Evolutionary conservation across 495 filamentous ascomycete genomes (phyloP).

Genomic region (Tirmania nivea): DNA sequence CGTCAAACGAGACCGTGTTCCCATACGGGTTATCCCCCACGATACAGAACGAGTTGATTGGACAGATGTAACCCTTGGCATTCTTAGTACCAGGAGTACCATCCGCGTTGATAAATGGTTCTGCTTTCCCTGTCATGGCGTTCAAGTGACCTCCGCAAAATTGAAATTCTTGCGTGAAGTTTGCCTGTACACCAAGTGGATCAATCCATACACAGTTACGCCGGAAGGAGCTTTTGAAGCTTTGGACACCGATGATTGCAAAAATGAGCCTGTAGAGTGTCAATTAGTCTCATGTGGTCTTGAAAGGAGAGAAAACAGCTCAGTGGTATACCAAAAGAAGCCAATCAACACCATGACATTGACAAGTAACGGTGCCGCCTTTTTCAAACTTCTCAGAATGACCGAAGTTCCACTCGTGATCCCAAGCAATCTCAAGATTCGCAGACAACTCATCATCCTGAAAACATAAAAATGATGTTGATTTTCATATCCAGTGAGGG

Average conservation of each 20-base stretch:
- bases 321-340: constrained; percentile 55
- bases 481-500: constrained; percentile 42
- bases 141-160: constrained; percentile 75
- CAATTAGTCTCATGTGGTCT: no score
- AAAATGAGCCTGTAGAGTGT: constrained; percentile 40
- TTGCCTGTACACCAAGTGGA: constrained; percentile 15
- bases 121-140: constrained; percentile 29
- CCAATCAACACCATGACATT: constrained; percentile 89
- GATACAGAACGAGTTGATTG: constrained; percentile 57
- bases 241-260: constrained; percentile 88
- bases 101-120: constrained; percentile 42
- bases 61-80: constrained; percentile 84
- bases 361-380: constrained; percentile 79
- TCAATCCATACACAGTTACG: constrained; percentile 72
- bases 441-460: constrained; percentile 83
- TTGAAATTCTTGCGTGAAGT: constrained; percentile 36
- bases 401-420: constrained; percentile 84
- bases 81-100: constrained; percentile 24
- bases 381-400: constrained; percentile 85
- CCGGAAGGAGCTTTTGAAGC: constrained; percentile 84
- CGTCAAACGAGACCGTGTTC: constrained; percentile 81
- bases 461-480: constrained; percentile 64
- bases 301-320: no score
- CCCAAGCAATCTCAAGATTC: constrained; percentile 69
- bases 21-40: constrained; percentile 62